Evolutionary conservation across 2,329 filamentous ascomycete species (phyloP), one percentile per base, ranked within the genome.

Genomic region (Rhynchosporium graminicola): DNA sequence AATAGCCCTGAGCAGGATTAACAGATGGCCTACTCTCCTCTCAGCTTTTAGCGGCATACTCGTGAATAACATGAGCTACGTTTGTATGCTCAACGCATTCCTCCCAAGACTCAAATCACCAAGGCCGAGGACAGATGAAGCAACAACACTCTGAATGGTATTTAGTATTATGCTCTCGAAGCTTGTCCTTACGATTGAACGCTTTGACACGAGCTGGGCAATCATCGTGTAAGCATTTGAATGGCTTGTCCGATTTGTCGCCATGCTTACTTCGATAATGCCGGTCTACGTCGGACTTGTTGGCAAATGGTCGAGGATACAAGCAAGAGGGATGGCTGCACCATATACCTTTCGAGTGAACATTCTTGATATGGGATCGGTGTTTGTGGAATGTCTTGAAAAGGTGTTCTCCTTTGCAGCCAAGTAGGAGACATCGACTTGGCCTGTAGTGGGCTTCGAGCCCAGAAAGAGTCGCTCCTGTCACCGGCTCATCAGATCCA

Each of bases 151-250:
- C 13, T 10, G 38, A 8, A n/a, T 61, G 59, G 29, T 61, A 57
- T 29, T 57, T 57, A 8, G 9, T 42, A 8, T 52, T 10, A 15
- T 61, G 59, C 26, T 61, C 59, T 13, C 15, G 38, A 4, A 61
- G 54, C 59, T 61, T 61, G 45, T 61, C 59, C 9, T 61, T 61
- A 15, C 59, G 52, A 36, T 28, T 29, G 15, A 47, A 61, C 2
- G 45, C 52, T 29, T 45, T 61, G 9, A 52, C 54, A 10, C 52
- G 52, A 29, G 59, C 52, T 15, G 9, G 5, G 29, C 59, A 61
- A 3, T 31, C 28, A 29, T 7, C 12, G 15, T 38, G 51, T 10
- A 15, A 43, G 33, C 59, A 61, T 38, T 45, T 61, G 46, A 43
- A 52, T 4, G 59, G 52, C 46, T 61, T 61, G 20, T 45, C 20